Conservation (phyloP, 2,329 filamentous ascomycete genomes). For the Chaetoscypha palmicola region DNA sequence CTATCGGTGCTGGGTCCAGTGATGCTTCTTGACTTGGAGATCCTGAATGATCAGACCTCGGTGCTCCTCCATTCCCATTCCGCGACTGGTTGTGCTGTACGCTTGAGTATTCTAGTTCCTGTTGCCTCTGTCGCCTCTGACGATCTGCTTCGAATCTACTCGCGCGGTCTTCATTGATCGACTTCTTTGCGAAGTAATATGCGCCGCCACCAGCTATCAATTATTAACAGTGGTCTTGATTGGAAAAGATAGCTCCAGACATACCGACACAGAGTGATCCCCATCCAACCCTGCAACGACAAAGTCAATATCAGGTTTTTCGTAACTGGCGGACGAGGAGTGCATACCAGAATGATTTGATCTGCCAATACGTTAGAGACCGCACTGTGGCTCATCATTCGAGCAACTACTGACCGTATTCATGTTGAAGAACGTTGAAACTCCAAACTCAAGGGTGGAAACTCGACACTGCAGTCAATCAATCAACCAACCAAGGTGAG, state of each 20-base stretch:
- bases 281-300: slow-evolving; percentile 70
- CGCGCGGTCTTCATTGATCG: slow-evolving; percentile 84
- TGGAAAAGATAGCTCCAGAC: slow-evolving; percentile 26
- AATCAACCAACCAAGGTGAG: too few relatives aligned
- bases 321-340: slow-evolving; percentile 9
- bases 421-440: slow-evolving; percentile 28
- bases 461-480: too few relatives aligned
- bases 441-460: too few relatives aligned
- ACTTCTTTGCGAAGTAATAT: slow-evolving; percentile 92
- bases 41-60: slow-evolving; percentile 50
- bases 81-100: slow-evolving; percentile 21
- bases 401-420: slow-evolving; percentile 46
- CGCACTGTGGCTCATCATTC: neutral
- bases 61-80: slow-evolving; percentile 40
- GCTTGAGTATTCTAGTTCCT: slow-evolving; percentile 45
- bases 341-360: slow-evolving; percentile 59
- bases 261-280: slow-evolving; percentile 77
- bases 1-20: slow-evolving; percentile 77
- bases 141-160: slow-evolving; percentile 59
- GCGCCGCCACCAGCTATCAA: slow-evolving; percentile 72
- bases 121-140: slow-evolving; percentile 50
- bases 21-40: slow-evolving; percentile 64
- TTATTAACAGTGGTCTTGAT: slow-evolving; percentile 11
- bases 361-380: slow-evolving; percentile 36
- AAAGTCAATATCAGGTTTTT: slow-evolving; percentile 17